Evolutionary conservation across 768 basidiomycete genomes (phyloP).

Genomic region (Lentinula detonsa): DNA sequence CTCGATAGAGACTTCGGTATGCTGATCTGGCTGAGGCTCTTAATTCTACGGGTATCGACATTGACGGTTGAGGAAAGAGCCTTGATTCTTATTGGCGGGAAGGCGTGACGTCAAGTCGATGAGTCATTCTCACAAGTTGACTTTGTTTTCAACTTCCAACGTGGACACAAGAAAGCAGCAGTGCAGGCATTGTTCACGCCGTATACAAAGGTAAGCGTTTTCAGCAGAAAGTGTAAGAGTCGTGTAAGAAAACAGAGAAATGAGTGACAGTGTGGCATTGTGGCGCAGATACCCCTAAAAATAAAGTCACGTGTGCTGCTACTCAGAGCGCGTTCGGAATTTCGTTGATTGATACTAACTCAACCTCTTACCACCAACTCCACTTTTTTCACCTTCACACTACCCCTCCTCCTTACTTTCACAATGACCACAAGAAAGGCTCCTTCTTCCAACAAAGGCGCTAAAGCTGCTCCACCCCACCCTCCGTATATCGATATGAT

Average conservation of each 20-base stretch:
- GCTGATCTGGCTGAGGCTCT: constrained; percentile 65
- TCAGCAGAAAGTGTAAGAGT: too few species aligned
- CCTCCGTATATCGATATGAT: constrained; percentile 75
- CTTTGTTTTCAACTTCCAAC: too few species aligned
- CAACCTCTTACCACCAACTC: constrained; percentile 13
- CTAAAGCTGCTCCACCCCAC: constrained; percentile 44
- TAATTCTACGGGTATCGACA: constrained; percentile 53
- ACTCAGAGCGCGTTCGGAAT: not conserved
- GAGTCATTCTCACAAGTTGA: not conserved
- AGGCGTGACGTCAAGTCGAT: not conserved
- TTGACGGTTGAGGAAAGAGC: constrained; percentile 15
- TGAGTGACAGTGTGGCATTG: not conserved
- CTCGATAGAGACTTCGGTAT: constrained; percentile 67
- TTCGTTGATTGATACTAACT: constrained; percentile 5
- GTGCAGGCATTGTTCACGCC: too few species aligned
- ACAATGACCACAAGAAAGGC: constrained; percentile 29
- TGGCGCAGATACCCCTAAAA: not conserved
- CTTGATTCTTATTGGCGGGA: not conserved
- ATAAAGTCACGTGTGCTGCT: not conserved
- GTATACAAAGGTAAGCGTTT: too few species aligned
- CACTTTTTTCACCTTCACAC: constrained; percentile 14
- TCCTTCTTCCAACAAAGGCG: constrained; percentile 41
- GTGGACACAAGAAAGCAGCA: too few species aligned
- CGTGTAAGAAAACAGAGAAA: too few species aligned
- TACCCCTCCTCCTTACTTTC: constrained; percentile 11